Percentiles rank a stretch among this genome's conserved stretches.
Evolutionary conservation across 352 stramenopile species (phyloP).

Genomic region (Labyrinthula sp.): DNA sequence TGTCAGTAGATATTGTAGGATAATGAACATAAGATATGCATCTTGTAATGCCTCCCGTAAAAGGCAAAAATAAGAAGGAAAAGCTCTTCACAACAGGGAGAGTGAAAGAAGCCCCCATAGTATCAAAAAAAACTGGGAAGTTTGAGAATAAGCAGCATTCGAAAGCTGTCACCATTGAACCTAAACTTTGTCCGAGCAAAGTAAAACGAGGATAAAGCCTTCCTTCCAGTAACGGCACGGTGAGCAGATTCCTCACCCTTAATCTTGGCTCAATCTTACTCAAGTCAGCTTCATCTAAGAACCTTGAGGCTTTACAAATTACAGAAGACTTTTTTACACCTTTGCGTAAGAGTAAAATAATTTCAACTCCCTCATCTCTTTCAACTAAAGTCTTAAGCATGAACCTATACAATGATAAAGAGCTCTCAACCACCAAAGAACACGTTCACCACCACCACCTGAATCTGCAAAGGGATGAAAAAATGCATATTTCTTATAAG

Average conservation of each 20-base stretch:
- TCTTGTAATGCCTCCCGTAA: too few relatives aligned
- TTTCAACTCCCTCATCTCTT: conserved; percentile 42
- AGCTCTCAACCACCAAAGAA: too few relatives aligned
- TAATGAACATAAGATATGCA: conserved; percentile 94
- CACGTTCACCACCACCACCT: conserved; percentile 85
- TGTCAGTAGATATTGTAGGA: conserved; percentile 95
- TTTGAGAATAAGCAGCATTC: conserved; percentile 54
- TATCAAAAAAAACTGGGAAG: conserved; percentile 82
- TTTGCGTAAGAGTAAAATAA: conserved; percentile 38
- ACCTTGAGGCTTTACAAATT: conserved; percentile 37
- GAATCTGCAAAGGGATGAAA: conserved; percentile 40
- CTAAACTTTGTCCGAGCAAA: conserved; percentile 79
- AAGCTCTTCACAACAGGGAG: conserved; percentile 68
- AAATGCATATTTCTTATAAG: too few relatives aligned
- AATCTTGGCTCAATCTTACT: not conserved
- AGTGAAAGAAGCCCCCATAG: conserved; percentile 86
- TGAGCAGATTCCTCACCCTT: not conserved
- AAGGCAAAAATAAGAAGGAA: too few relatives aligned
- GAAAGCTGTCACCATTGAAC: conserved; percentile 64
- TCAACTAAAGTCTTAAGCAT: conserved; percentile 59
- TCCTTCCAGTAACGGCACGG: conserved; percentile 9
- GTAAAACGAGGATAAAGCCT: conserved; percentile 62
- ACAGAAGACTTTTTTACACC: not conserved
- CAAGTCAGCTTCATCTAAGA: conserved; percentile 4
- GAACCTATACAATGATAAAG: too few relatives aligned